These are phyloP conservation scores for Volvariella volvacea DNA, from an alignment of 1,284 basidiomycete genomes.

Conservation along the genomic window DNA sequence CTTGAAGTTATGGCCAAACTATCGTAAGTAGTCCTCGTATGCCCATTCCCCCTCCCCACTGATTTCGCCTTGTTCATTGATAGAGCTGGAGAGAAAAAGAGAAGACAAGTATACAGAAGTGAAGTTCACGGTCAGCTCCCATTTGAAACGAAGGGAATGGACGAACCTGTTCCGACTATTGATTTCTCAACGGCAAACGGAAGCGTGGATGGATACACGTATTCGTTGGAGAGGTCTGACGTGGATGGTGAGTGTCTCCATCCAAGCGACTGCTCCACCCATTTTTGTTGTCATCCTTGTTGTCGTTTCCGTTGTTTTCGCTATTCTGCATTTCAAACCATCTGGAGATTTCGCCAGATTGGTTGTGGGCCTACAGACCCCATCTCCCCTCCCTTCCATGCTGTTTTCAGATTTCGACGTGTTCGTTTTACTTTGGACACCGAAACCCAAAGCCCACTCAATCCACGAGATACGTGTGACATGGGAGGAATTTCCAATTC, in stretches of 20 bases:
- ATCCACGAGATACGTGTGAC: too few species aligned
- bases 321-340: too few species aligned
- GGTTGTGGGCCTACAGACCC: too few species aligned
- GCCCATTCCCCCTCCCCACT: too few species aligned
- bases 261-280: too few species aligned
- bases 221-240: conserved; percentile 65
- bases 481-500: too few species aligned
- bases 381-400: too few species aligned
- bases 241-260: conserved; percentile 68
- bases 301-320: background rate
- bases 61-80: conserved; percentile 1
- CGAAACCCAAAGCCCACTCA: too few species aligned
- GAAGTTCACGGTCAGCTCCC: conserved; percentile 79
- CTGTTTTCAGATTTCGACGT: too few species aligned
- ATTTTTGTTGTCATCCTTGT: conserved; percentile 5
- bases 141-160: conserved; percentile 70
- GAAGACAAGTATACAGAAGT: conserved; percentile 70
- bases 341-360: too few species aligned
- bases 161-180: conserved; percentile 68
- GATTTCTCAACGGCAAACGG: conserved; percentile 59
- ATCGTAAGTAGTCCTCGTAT: conserved; percentile 43
- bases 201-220: conserved; percentile 37
- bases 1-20: conserved; percentile 79
- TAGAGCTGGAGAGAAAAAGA: conserved; percentile 67
- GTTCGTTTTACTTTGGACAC: too few species aligned